Conservation (phyloP, 805 yeast species). For the Wickerhamiella azyma region DNA sequence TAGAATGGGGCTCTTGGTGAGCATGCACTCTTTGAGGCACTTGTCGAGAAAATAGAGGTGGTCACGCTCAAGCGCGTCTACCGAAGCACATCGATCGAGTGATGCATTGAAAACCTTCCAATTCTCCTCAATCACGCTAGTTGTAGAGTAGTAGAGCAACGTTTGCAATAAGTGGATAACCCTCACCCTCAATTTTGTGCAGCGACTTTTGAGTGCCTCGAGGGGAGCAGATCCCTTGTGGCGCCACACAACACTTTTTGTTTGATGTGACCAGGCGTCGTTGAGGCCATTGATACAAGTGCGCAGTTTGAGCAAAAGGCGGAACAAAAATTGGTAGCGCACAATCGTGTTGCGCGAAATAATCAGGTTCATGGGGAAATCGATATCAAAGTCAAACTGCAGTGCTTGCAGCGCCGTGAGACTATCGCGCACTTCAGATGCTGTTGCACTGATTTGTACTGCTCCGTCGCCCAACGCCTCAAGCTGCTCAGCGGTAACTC, state of each 20-base stretch:
- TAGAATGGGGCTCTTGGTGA: slow-evolving; percentile 45
- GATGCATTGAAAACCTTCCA: slow-evolving; percentile 31
- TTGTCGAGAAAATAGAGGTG: slow-evolving; percentile 49
- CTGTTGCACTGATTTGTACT: not conserved
- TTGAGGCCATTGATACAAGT: slow-evolving; percentile 47
- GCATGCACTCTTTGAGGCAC: slow-evolving; percentile 48
- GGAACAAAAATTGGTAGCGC: slow-evolving; percentile 68
- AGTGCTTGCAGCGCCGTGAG: slow-evolving; percentile 25
- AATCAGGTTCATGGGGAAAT: slow-evolving; percentile 76
- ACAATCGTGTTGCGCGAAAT: slow-evolving; percentile 54
- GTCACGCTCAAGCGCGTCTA: slow-evolving; percentile 32
- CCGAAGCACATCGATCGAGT: slow-evolving; percentile 24
- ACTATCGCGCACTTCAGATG: not conserved
- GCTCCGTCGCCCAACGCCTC: slow-evolving; percentile 2
- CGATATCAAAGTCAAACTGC: slow-evolving; percentile 35
- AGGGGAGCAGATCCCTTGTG: slow-evolving; percentile 33
- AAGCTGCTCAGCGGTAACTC: slow-evolving; percentile 22
- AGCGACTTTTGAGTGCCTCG: slow-evolving; percentile 33
- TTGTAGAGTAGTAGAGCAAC: slow-evolving; percentile 40
- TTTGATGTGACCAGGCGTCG: slow-evolving; percentile 59
- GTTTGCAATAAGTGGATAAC: slow-evolving; percentile 46
- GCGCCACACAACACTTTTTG: slow-evolving; percentile 54
- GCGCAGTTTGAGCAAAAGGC: slow-evolving; percentile 53
- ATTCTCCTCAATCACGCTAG: slow-evolving; percentile 45
- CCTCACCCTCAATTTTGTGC: slow-evolving; percentile 28